Evolutionary conservation across 2,329 filamentous ascomycete genomes (phyloP).

Genomic region (Colletotrichum sidae): DNA sequence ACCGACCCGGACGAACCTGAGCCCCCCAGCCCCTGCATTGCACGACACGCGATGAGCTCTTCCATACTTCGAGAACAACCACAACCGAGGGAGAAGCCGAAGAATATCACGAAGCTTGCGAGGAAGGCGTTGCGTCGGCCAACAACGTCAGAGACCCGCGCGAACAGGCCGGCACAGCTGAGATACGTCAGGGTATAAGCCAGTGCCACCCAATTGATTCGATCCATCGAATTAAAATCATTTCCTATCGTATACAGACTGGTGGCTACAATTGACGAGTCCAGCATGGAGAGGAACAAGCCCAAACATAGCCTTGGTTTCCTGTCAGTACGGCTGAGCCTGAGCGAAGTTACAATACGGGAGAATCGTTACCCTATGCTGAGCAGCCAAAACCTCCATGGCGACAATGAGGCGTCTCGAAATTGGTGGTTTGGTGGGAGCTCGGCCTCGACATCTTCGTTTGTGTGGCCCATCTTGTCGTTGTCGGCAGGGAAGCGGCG

Average conservation of each 20-base stretch:
- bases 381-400: constrained; percentile 48
- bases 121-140: constrained; percentile 65
- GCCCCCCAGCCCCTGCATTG: constrained; percentile 60
- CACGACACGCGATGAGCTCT: constrained; percentile 56
- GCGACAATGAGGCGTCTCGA: constrained; percentile 40
- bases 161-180: constrained; percentile 66
- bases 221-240: constrained; percentile 59
- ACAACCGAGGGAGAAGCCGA: constrained; percentile 67
- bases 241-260: constrained; percentile 65
- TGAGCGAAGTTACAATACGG: neutral
- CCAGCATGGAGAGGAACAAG: constrained; percentile 69
- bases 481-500: no score
- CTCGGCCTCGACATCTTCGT: constrained; percentile 14
- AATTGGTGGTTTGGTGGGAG: constrained; percentile 1
- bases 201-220: constrained; percentile 66
- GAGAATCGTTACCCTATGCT: constrained; percentile 45
- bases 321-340: neutral
- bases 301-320: constrained; percentile 59
- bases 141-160: constrained; percentile 65
- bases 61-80: constrained; percentile 56
- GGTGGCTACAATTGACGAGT: constrained; percentile 70
- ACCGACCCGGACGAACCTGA: constrained; percentile 51
- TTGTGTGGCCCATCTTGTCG: constrained; percentile 11
- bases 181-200: constrained; percentile 68
- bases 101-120: constrained; percentile 63